phyloP scores from a whole-genome alignment of 306 rosid species.

The Cucumis cinereus region DNA sequence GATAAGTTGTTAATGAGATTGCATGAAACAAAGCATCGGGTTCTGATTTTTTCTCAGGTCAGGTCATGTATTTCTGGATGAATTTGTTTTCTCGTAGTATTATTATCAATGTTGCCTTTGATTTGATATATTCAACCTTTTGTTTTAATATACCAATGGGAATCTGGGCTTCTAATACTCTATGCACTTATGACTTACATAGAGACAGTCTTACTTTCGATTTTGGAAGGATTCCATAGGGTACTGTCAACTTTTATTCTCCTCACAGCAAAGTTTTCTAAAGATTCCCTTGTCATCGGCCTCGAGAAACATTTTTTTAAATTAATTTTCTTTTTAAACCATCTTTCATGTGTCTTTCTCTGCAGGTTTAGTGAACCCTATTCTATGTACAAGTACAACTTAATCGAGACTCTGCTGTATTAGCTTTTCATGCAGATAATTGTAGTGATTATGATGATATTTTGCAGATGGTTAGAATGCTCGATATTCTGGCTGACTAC shows the following conservation, averaged over 20 bases:
- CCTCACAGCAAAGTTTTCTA: neutral
- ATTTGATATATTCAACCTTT: neutral
- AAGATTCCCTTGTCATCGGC: neutral
- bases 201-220: neutral
- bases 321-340: neutral
- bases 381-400: neutral
- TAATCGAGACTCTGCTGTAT: neutral
- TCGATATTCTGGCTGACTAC: slow-evolving; percentile 86
- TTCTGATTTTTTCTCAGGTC: slow-evolving; percentile 96
- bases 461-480: slow-evolving; percentile 96
- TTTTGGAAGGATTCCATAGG: neutral
- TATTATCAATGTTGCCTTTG: neutral
- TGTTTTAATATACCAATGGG: neutral
- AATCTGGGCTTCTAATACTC: neutral
- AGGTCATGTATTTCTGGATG: slow-evolving; percentile 9
- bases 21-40: slow-evolving; percentile 95
- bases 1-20: slow-evolving; percentile 88
- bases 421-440: neutral
- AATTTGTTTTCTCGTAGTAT: neutral
- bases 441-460: slow-evolving; percentile 3
- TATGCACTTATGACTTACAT: neutral
- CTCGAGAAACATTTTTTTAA: neutral
- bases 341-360: neutral
- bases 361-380: neutral
- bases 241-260: neutral